Conservation (phyloP, 2,329 filamentous ascomycete species). For the Colletotrichum sp. region DNA sequence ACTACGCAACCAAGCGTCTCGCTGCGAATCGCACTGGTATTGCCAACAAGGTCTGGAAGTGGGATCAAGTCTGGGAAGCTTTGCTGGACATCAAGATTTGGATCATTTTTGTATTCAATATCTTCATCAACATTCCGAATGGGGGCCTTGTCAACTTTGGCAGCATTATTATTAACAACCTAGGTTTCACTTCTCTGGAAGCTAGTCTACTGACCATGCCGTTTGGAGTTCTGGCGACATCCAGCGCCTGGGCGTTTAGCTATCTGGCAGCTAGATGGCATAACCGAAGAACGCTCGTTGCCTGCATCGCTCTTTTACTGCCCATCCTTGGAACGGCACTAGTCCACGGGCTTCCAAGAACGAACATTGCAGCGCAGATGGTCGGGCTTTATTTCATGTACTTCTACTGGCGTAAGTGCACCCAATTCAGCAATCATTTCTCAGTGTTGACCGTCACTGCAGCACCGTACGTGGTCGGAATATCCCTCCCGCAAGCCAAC, state of each 20-base stretch:
- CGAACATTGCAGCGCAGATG: neutral
- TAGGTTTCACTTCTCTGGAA: slow-evolving; percentile 44
- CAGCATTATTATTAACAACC: slow-evolving; percentile 36
- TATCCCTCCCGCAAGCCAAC: slow-evolving; percentile 25
- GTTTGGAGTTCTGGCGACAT: slow-evolving; percentile 33
- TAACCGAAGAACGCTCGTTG: slow-evolving; percentile 20
- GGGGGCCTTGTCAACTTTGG: slow-evolving; percentile 63
- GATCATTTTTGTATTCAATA: slow-evolving; percentile 55
- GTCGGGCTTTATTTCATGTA: neutral
- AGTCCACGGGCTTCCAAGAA: neutral
- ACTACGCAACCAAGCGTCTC: neutral
- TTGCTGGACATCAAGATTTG: slow-evolving; percentile 63
- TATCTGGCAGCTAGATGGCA: slow-evolving; percentile 2
- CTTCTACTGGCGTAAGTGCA: neutral
- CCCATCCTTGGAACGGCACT: neutral
- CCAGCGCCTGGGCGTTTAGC: slow-evolving; percentile 40
- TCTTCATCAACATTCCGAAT: slow-evolving; percentile 64
- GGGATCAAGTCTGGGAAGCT: slow-evolving; percentile 57
- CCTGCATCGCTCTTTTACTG: slow-evolving; percentile 24
- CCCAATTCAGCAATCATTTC: rapidly evolving
- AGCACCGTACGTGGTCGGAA: neutral
- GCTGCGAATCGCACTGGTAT: neutral
- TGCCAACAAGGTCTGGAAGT: slow-evolving; percentile 23
- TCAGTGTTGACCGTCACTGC: slow-evolving; percentile 23
- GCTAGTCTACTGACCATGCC: slow-evolving; percentile 36